Base-by-base conservation (phyloP, 768 basidiomycete species). In the Filobasidium wieringae region DNA sequence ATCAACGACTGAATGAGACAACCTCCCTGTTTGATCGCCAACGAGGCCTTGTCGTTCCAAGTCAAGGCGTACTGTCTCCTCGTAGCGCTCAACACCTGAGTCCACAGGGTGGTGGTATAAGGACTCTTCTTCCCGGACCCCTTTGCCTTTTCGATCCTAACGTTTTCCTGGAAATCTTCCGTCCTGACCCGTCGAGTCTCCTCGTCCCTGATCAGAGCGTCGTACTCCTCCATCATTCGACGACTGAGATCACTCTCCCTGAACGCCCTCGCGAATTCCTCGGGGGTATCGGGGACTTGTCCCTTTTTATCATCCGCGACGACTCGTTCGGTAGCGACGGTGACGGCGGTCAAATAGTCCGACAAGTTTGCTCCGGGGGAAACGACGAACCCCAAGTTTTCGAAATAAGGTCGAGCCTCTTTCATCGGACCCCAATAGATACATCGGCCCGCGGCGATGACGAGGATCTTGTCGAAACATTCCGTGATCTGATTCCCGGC, bases 251-350 rank as follows among this genome's bases (percentile, higher is more conserved):
- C 57, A 17, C 32, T 36, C 24, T 52, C 29, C 34, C 17, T 40
- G 52, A 39, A 51, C 29, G 41, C 7, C 47, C 40, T 17, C 43
- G 43, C 31, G 30, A 45, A 22, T 36, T 43, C 30, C 32, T 53
- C 11, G 17, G 69, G 52, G 9, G 65, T 51, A 11, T 62, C 64
- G 4, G 70, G 72, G 32, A 68, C 62, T 36, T 65, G 57, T 27
- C 61, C 64, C 39, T 71, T 41, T 56, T 54, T 49, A 7, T 58
- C 66, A 2, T 66, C 57, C 29, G 34, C 31, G 34, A 51, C 29
- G 2, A 51, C 36, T 43, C 63, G 60, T 34, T 61, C 63, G 30
- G 41, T 53, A 39, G 29, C 24, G 43, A 47, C 53, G 19, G 60
- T 64, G 7, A 51, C 39, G 15, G 45, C 53, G 12, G 63, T 61